Evolutionary conservation across 1,139 yeast species (phyloP), one percentile per base, ranked within the genome.

Genomic region (Pichia sp.): DNA sequence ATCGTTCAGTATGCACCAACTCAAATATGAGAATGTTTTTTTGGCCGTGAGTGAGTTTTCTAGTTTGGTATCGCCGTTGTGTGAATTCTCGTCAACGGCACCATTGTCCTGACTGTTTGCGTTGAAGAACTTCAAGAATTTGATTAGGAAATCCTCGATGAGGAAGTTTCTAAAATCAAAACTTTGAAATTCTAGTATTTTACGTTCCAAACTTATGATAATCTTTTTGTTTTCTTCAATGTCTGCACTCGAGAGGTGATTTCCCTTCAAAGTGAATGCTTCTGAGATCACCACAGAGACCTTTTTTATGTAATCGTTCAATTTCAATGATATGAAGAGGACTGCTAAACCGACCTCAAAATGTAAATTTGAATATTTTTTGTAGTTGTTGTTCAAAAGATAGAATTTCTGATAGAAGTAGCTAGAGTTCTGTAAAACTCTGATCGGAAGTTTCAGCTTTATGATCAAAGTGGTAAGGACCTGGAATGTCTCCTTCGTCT

Each of bases 301-400:
- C 64, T 88, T 87, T 69, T 92, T 92, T 44, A 92, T 85, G 45
- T 96, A 90, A 67, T 92, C 98, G 66, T 90, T 96, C 62, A 85
- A 83, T 68, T 93, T 92, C 47, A 87, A 77, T 3, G 97, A 89
- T 40, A 90, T 77, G 58, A 90, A 81, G n/a, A 93, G 66, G 57
- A 95, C 81, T 5, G 96, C 80, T 5, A 87, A 71, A 0, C 89
- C 90, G 26, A 87, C 80, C 46, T 85, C 85, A 62, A 72, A 67
- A 53, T 73, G 70, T 23, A 67, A 53, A 30, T 65, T 70, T 1
- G 72, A 54, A 42, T 60, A 62, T 52, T 62, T 70, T 56, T 80
- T 83, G 62, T 84, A 85, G 59, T 71, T 71, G 65, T 85, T 54
- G 11, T 57, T 84, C 69, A 83, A 82, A 26, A 88, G 73, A 64